phyloP scores from a whole-genome alignment of 2,329 filamentous ascomycete species.

The Paecilomyces niveus region DNA sequence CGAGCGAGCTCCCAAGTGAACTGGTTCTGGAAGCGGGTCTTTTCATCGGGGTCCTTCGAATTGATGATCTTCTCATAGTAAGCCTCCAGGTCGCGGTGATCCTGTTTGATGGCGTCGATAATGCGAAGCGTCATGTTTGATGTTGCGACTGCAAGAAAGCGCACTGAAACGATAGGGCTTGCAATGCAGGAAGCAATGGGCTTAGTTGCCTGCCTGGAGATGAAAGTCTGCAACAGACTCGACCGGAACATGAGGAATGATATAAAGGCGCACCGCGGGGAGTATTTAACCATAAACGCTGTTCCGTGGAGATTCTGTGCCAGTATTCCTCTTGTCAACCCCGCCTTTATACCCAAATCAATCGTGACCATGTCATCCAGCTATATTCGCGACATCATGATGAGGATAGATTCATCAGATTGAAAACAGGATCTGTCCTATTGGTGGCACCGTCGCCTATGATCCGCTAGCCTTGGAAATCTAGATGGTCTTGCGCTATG shows the following conservation, averaged over 20 bases:
- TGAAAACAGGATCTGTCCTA: not conserved
- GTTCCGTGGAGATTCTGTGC: not conserved
- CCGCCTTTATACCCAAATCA: not conserved
- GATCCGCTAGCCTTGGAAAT: not conserved
- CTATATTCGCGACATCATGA: not conserved
- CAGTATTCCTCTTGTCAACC: not conserved
- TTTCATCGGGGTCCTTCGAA: slow-evolving; percentile 35
- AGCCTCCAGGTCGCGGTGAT: slow-evolving; percentile 35
- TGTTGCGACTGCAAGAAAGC: not conserved
- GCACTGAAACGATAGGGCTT: not conserved
- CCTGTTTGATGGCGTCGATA: slow-evolving; percentile 33
- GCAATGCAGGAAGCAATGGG: not conserved
- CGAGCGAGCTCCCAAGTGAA: slow-evolving; percentile 49
- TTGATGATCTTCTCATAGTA: slow-evolving; percentile 40
- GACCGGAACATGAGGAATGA: not conserved
- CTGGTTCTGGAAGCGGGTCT: slow-evolving; percentile 42
- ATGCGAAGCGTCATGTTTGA: slow-evolving; percentile 16
- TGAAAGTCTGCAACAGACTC: not conserved
- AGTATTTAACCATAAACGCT: not conserved
- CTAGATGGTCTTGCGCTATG: not conserved
- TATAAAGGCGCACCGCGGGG: no score
- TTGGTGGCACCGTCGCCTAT: not conserved
- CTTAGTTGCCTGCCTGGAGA: not conserved
- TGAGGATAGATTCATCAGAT: not conserved
- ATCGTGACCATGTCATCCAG: not conserved